A percentile compares a stretch with the other conserved stretches of the same genome.
Evolutionary conservation across 805 yeast species (phyloP).

Genomic region (Komagataella pastoris): DNA sequence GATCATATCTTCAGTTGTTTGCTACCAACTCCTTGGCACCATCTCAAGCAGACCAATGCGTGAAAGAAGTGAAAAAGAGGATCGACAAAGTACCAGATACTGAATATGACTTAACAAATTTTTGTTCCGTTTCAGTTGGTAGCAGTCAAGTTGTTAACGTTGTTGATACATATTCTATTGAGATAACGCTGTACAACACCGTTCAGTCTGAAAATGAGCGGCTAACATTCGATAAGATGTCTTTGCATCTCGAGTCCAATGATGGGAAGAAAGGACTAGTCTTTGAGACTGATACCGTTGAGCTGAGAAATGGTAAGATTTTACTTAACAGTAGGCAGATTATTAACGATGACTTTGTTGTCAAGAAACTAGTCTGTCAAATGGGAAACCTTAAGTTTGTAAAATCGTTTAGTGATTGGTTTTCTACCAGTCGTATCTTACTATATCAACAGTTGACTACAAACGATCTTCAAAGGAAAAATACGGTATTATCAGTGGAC

Average conservation of each 20-base stretch:
- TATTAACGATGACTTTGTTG: background rate
- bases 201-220: background rate
- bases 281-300: background rate
- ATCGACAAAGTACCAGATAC: background rate
- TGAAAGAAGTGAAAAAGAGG: background rate
- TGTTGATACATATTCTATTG: background rate
- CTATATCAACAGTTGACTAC: background rate
- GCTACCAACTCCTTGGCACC: conserved; percentile 10
- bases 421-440: background rate
- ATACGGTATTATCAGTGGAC: background rate
- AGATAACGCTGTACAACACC: background rate
- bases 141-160: background rate
- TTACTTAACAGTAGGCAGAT: background rate
- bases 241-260: background rate
- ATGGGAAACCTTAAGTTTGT: background rate
- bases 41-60: background rate
- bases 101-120: background rate
- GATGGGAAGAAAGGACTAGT: background rate
- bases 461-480: background rate
- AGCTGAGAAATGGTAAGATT: background rate
- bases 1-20: conserved; percentile 26
- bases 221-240: background rate
- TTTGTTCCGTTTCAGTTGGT: background rate
- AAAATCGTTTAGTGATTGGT: background rate
- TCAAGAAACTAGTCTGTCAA: background rate